These are phyloP conservation scores for Metschnikowia koreensis DNA, from an alignment of 805 yeast genomes.

Conservation along the genomic window DNA sequence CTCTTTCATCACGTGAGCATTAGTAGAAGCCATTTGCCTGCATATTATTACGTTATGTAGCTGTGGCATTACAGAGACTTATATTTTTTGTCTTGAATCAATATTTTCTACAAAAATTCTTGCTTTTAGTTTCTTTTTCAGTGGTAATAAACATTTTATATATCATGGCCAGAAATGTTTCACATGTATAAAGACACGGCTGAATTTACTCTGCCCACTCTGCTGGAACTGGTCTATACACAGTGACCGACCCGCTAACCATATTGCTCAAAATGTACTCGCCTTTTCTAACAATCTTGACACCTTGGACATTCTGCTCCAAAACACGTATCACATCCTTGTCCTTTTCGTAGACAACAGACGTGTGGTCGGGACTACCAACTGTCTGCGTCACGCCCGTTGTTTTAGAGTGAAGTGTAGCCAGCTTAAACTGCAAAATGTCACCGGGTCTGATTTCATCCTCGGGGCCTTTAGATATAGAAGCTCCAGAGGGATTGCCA, in stretches of 20 bases:
- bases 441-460: constrained; percentile 56
- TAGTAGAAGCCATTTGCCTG: neutral
- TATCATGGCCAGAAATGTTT: neutral
- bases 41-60: neutral
- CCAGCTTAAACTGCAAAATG: constrained; percentile 47
- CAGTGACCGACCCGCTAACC: constrained; percentile 41
- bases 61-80: neutral
- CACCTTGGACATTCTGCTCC: constrained; percentile 52
- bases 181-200: neutral
- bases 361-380: constrained; percentile 57
- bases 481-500: constrained; percentile 22
- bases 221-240: constrained; percentile 48
- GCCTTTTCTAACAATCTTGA: constrained; percentile 39
- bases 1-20: neutral
- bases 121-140: too few species aligned
- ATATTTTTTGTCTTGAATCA: neutral
- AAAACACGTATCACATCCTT: constrained; percentile 34
- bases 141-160: too few species aligned
- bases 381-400: constrained; percentile 34
- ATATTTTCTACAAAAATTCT: neutral
- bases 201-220: constrained; percentile 35
- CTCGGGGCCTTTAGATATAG: constrained; percentile 12
- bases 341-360: constrained; percentile 30
- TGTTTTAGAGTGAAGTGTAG: constrained; percentile 38
- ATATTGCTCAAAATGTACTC: constrained; percentile 37